phyloP scores from a whole-genome alignment of 139 green algal genomes.

The Coccomyxa sp. region DNA sequence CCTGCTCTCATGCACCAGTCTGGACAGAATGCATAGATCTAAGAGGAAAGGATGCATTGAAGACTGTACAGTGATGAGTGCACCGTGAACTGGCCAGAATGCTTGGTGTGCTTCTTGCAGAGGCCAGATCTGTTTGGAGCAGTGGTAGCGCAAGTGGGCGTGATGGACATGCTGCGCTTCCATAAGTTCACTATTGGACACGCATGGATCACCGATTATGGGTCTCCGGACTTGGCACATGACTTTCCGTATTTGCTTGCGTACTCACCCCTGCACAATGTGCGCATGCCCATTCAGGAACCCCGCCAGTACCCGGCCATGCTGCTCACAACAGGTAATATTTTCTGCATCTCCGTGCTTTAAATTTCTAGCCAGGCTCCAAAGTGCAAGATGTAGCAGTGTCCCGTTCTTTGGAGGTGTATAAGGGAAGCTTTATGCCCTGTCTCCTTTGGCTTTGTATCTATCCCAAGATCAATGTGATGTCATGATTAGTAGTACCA shows the following conservation, averaged over 20 bases:
- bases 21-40: no score
- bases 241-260: slow-evolving; percentile 67
- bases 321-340: slow-evolving; percentile 72
- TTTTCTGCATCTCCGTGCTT: no score
- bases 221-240: slow-evolving; percentile 60
- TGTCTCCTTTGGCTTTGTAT: no score
- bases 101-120: neutral
- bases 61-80: no score
- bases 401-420: no score
- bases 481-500: no score
- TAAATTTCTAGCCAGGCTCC: no score
- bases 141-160: slow-evolving; percentile 78
- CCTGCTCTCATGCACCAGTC: no score
- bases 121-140: slow-evolving; percentile 83
- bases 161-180: slow-evolving; percentile 95
- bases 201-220: slow-evolving; percentile 82
- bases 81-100: no score
- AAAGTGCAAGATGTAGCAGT: neutral
- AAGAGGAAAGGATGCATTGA: no score
- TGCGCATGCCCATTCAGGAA: slow-evolving; percentile 45
- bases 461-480: no score
- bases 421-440: no score
- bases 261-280: slow-evolving; percentile 92
- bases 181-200: slow-evolving; percentile 92
- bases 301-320: slow-evolving; percentile 75